These are phyloP conservation scores for Serendipita vermifera DNA, from an alignment of 768 basidiomycete species.

Conservation along the genomic window DNA sequence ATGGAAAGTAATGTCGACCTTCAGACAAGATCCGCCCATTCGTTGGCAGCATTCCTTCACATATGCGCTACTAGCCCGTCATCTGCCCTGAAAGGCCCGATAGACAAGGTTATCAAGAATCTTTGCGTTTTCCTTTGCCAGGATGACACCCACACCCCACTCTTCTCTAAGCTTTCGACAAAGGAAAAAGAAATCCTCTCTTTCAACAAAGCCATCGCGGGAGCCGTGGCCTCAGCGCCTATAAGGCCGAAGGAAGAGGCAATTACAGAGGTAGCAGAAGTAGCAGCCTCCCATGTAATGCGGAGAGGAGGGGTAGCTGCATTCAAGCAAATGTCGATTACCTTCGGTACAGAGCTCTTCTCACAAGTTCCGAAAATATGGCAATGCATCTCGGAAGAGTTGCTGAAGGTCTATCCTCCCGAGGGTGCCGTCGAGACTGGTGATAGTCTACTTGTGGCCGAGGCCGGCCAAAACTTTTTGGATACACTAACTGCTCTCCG, in stretches of 20 bases:
- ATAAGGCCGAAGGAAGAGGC: slow-evolving; percentile 25
- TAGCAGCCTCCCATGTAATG: slow-evolving; percentile 52
- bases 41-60: slow-evolving; percentile 78
- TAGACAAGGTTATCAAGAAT: slow-evolving; percentile 94
- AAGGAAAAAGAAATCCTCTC: slow-evolving; percentile 59
- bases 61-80: slow-evolving; percentile 51
- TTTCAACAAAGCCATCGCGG: slow-evolving; percentile 29
- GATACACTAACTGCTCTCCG: slow-evolving; percentile 87
- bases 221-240: slow-evolving; percentile 29
- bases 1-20: slow-evolving; percentile 81
- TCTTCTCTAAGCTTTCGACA: slow-evolving; percentile 48
- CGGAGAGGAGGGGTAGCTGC: slow-evolving; percentile 78
- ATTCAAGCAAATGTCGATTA: slow-evolving; percentile 59
- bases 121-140: slow-evolving; percentile 93
- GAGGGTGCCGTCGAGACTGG: slow-evolving; percentile 34
- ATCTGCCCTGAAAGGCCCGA: slow-evolving; percentile 62
- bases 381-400: slow-evolving; percentile 76
- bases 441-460: slow-evolving; percentile 18
- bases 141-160: slow-evolving; percentile 77
- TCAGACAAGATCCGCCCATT: slow-evolving; percentile 74
- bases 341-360: slow-evolving; percentile 61
- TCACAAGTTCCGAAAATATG: slow-evolving; percentile 86
- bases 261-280: slow-evolving; percentile 38
- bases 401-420: slow-evolving; percentile 50
- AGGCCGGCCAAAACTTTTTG: slow-evolving; percentile 77